Percentiles rank a stretch among this genome's conserved stretches.
Evolutionary conservation across 2,329 filamentous ascomycete species (phyloP).

Genomic region (Chalara sp.): DNA sequence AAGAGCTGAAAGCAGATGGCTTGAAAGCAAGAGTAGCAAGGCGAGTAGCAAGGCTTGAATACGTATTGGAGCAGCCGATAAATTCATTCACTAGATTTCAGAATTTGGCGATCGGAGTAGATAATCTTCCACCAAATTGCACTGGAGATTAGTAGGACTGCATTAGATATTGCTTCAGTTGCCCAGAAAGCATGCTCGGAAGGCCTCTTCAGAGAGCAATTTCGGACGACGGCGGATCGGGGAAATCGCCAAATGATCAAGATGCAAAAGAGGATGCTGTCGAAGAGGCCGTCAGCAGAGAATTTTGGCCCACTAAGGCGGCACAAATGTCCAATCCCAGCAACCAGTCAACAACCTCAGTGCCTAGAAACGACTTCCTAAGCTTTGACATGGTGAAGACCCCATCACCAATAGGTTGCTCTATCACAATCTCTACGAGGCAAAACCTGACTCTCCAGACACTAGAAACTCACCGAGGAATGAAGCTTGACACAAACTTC

Average conservation of each 20-base stretch:
- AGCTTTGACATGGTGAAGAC: not conserved
- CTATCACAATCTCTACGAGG: not conserved
- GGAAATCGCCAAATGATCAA: not conserved
- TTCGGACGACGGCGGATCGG: not conserved
- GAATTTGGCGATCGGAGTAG: not conserved
- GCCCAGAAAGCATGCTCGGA: not conserved
- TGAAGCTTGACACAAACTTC: not conserved
- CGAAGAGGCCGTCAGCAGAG: not conserved
- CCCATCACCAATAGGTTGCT: not conserved
- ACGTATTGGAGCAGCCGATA: not conserved
- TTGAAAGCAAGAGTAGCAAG: not conserved
- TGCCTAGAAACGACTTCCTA: not conserved
- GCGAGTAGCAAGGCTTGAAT: not conserved
- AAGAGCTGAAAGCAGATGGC: not conserved
- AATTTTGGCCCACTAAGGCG: not conserved
- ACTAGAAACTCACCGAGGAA: not conserved
- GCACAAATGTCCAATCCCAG: not conserved
- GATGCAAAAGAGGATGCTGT: not conserved
- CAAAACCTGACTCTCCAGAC: not conserved
- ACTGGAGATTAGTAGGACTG: not conserved
- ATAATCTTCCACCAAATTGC: not conserved
- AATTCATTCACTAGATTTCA: not conserved
- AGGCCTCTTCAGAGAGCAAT: not conserved
- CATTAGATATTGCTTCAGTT: not conserved
- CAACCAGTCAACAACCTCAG: not conserved